Base-by-base conservation (phyloP, 805 yeast species). In the Monosporozyma yasuniensis region DNA sequence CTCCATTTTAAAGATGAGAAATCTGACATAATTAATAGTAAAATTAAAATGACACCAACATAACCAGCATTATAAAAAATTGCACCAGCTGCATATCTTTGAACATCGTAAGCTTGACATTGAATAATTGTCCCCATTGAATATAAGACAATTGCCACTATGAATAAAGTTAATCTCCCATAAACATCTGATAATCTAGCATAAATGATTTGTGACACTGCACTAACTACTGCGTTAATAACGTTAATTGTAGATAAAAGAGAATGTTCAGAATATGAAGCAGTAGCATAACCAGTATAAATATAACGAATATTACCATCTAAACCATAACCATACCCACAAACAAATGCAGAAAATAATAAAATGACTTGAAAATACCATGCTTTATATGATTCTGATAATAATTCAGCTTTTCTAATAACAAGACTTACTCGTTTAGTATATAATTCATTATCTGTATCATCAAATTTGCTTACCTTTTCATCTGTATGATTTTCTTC, bases 1-100 rank as follows among this genome's bases (percentile, higher is more conserved):
- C 93, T 79, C 84, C 88, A 82, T 62, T 78, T 82, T 59, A 84
- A 71, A 53, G 75, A 72, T 7, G 90, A 81, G 59, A 79, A 72
- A 65, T 85, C 95, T 2, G 87, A 81, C 52, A 80, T 63, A 42
- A 84, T 70, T 37, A 84, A 67, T 56, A 80, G 74, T 34, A 83
- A 62, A 46, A 81, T 65, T 48, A 84, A 69, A 37, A 79, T 69
- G 21, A 80, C 72, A 52, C 90, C 88, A 28, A 83, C 77, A 63
- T 79, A 83, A 10, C 95, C 84, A 47, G 65, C 53, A 51, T 65
- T 66, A 50, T 69, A 72, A 38, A 71, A 63, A 23, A 79, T 75
- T 0, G 81, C 70, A 58, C 84, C 84, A 19, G 77, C 84, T 27
- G 80, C 79, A 53, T 71, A 79, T 42, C 75, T 67, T 48, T 76